A percentile compares a stretch with the other conserved stretches of the same genome.
phyloP scores from a whole-genome alignment of 75 land plant genomes.

The Pseudotsuga menziesii region DNA sequence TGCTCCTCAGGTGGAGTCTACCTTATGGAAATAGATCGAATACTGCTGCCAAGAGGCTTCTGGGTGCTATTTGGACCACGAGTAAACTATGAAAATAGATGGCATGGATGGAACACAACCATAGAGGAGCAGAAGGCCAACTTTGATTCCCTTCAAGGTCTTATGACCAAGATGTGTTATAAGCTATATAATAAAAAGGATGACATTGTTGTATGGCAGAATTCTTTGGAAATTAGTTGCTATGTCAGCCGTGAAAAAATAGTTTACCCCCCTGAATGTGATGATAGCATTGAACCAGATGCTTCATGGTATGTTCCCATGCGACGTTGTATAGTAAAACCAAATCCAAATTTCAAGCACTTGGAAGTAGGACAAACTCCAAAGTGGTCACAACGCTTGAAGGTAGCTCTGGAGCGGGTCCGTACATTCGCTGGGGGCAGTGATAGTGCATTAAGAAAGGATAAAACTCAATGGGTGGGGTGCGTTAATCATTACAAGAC shows the following conservation, averaged over 20 bases:
- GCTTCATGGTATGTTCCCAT: slow-evolving; percentile 57
- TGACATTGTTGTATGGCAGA: slow-evolving; percentile 92
- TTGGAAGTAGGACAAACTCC: slow-evolving; percentile 44
- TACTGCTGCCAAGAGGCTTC: slow-evolving; percentile 89
- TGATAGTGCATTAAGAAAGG: slow-evolving; percentile 51
- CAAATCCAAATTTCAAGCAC: slow-evolving; percentile 27
- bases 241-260: slow-evolving; percentile 46
- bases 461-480: slow-evolving; percentile 57
- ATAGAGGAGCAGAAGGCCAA: slow-evolving; percentile 57
- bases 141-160: slow-evolving; percentile 51
- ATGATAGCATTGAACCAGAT: slow-evolving; percentile 82
- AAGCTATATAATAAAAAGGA: slow-evolving; percentile 61
- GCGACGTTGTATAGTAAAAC: slow-evolving; percentile 39
- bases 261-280: slow-evolving; percentile 71
- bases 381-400: slow-evolving; percentile 77
- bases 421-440: slow-evolving; percentile 45
- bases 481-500: slow-evolving; percentile 71
- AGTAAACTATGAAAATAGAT: slow-evolving; percentile 67
- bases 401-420: slow-evolving; percentile 55
- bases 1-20: slow-evolving; percentile 56
- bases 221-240: slow-evolving; percentile 58
- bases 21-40: slow-evolving; percentile 73
- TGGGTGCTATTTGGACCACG: slow-evolving; percentile 97
- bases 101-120: slow-evolving; percentile 87
- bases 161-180: slow-evolving; percentile 70